phyloP scores from a whole-genome alignment of 2,329 filamentous ascomycete genomes.

The Penicillium capsulatum region DNA sequence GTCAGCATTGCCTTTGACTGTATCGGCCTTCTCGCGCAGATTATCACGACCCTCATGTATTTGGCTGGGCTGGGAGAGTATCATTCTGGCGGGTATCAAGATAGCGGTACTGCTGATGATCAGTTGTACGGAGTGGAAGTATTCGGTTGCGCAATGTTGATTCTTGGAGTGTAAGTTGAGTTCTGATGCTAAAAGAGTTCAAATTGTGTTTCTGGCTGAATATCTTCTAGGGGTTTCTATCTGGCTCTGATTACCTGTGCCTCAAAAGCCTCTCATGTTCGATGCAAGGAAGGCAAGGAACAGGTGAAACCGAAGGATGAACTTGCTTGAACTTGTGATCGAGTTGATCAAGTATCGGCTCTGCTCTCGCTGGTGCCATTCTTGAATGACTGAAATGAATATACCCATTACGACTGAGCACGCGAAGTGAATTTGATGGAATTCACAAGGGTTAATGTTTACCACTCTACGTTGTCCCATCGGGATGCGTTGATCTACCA shows the following conservation, averaged over 20 bases:
- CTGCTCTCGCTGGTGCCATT: too few relatives aligned
- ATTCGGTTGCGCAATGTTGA: slow-evolving; percentile 12
- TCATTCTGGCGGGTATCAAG: slow-evolving; percentile 10
- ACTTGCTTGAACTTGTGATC: too few relatives aligned
- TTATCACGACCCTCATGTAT: slow-evolving; percentile 10
- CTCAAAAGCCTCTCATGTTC: slow-evolving; percentile 10
- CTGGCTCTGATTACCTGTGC: slow-evolving; percentile 10
- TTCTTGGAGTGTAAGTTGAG: slow-evolving; percentile 13
- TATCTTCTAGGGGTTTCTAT: slow-evolving; percentile 7
- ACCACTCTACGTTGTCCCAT: too few relatives aligned
- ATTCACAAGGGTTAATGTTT: background rate
- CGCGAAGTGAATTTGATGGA: too few relatives aligned
- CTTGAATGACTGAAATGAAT: too few relatives aligned
- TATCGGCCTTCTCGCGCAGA: slow-evolving; percentile 9
- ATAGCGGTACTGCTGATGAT: background rate
- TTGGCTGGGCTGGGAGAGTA: slow-evolving; percentile 10
- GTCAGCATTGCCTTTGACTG: slow-evolving; percentile 12
- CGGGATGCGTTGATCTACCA: too few relatives aligned
- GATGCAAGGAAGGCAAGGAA: slow-evolving; percentile 7
- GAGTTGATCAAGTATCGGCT: too few relatives aligned
- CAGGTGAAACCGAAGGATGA: background rate
- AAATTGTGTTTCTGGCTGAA: background rate
- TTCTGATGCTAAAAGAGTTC: background rate
- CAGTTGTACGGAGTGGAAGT: slow-evolving; percentile 11
- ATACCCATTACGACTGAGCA: too few relatives aligned